Evolutionary conservation across 495 filamentous ascomycete genomes (phyloP).

Genomic region (Podospora australis): DNA sequence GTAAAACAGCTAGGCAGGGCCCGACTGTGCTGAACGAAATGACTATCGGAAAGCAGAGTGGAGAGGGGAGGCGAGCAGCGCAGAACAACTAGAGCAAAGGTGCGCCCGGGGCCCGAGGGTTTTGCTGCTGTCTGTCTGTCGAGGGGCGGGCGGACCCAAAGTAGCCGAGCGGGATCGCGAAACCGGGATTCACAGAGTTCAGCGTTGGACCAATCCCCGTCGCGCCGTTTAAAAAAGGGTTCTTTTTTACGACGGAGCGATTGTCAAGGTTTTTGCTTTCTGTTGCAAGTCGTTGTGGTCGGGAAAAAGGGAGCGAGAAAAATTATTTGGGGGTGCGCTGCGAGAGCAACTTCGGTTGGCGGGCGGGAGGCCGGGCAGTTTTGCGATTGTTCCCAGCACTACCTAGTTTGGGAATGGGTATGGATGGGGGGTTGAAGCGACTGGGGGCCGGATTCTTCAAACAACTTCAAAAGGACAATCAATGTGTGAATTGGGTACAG

Average conservation of each 20-base stretch:
- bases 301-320: conserved; percentile 6
- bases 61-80: conserved; percentile 22
- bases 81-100: too few species aligned
- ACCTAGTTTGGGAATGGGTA: conserved; percentile 15
- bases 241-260: background rate
- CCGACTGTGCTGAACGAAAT: conserved; percentile 30
- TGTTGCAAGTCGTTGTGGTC: background rate
- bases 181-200: conserved; percentile 6
- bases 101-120: too few species aligned
- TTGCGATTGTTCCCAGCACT: conserved; percentile 25
- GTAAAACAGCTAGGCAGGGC: conserved; percentile 31
- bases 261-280: background rate
- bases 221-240: conserved; percentile 1
- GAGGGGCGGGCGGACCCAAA: conserved; percentile 6
- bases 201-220: too few species aligned
- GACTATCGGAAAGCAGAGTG: conserved; percentile 27
- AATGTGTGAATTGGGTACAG: too few species aligned
- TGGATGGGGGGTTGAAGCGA: conserved; percentile 9
- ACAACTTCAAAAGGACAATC: too few species aligned
- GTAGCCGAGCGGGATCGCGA: conserved; percentile 7
- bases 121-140: conserved; percentile 5
- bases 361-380: conserved; percentile 20
- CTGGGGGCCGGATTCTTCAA: too few species aligned
- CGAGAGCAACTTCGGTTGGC: conserved; percentile 12
- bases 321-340: conserved; percentile 13